These are phyloP conservation scores for Stephania cephalantha DNA, from an alignment of 164 flowering plant genomes.

Conservation along the genomic window DNA sequence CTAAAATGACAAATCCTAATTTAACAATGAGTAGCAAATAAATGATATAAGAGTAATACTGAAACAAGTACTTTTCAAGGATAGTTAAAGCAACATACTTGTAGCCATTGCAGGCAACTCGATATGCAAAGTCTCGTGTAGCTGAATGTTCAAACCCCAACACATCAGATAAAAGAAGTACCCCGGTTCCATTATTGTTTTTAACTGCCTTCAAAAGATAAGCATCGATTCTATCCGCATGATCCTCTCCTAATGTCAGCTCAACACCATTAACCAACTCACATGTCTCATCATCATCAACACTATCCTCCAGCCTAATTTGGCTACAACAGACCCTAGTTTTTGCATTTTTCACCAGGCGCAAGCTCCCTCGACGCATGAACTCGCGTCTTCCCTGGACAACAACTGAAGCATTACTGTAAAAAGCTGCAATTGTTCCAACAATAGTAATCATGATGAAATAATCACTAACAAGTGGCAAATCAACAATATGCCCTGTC, in stretches of 20 bases:
- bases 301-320: slow-evolving; percentile 36
- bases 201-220: slow-evolving; percentile 74
- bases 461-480: too few species aligned
- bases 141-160: slow-evolving; percentile 74
- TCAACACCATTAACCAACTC: slow-evolving; percentile 77
- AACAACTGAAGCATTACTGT: slow-evolving; percentile 50
- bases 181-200: slow-evolving; percentile 75
- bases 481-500: too few species aligned
- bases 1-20: neutral
- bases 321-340: slow-evolving; percentile 31
- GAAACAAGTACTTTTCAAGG: neutral
- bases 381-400: slow-evolving; percentile 47
- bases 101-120: slow-evolving; percentile 91
- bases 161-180: slow-evolving; percentile 72
- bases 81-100: slow-evolving; percentile 44
- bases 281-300: slow-evolving; percentile 59
- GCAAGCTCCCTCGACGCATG: slow-evolving; percentile 15
- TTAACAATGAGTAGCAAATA: neutral
- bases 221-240: slow-evolving; percentile 42
- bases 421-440: slow-evolving; percentile 20
- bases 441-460: neutral
- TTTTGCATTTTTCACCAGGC: slow-evolving; percentile 14
- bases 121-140: slow-evolving; percentile 86
- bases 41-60: neutral
- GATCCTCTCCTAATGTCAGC: slow-evolving; percentile 68